A percentile compares a stretch with the other conserved stretches of the same genome.
Conservation (phyloP, 176 grass and related monocot species). For the Bonia amplexicaulis region DNA sequence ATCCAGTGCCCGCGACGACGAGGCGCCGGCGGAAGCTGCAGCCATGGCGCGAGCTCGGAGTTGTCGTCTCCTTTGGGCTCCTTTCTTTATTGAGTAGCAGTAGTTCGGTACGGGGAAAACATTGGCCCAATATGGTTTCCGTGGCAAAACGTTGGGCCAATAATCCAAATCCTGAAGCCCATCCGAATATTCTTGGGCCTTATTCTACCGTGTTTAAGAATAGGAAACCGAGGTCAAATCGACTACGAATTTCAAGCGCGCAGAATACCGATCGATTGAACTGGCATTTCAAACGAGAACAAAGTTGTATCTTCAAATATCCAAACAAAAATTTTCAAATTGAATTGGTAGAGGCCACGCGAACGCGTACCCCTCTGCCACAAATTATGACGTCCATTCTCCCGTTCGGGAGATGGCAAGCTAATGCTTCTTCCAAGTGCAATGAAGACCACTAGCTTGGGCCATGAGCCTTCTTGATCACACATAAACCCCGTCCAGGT, state of each 20-base stretch:
- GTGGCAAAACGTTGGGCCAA: neutral
- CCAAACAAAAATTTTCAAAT: too few species aligned
- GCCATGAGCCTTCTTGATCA: conserved; percentile 20
- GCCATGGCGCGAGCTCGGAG: conserved; percentile 24
- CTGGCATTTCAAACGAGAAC: too few species aligned
- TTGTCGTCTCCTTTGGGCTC: neutral
- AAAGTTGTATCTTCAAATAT: too few species aligned
- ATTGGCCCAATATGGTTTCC: neutral
- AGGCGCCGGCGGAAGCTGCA: neutral
- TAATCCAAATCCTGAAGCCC: too few species aligned
- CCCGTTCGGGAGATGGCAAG: neutral
- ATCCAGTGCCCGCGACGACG: neutral
- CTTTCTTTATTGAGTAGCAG: too few species aligned
- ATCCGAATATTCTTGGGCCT: too few species aligned
- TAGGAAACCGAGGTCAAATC: too few species aligned
- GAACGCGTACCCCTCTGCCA: too few species aligned
- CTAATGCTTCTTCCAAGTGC: conserved; percentile 3
- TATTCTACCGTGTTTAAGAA: too few species aligned
- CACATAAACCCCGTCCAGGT: conserved; percentile 31
- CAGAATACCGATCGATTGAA: too few species aligned
- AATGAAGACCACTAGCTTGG: neutral
- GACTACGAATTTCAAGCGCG: too few species aligned
- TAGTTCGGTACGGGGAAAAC: neutral
- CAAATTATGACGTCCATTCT: too few species aligned
- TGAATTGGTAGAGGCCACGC: neutral